phyloP scores from a whole-genome alignment of 805 yeast species.

The Spathaspora sp. region DNA sequence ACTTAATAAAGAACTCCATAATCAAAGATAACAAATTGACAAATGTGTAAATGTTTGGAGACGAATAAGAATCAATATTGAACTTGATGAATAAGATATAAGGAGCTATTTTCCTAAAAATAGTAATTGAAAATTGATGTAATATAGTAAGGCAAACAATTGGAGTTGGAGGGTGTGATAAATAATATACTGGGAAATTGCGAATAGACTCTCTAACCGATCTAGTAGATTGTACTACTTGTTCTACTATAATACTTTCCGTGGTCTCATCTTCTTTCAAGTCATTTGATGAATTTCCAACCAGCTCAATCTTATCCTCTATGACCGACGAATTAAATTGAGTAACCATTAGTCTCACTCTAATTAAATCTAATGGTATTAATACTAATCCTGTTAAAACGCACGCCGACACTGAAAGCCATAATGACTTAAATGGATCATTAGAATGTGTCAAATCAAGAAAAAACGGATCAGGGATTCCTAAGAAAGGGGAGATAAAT shows the following conservation, averaged over 20 bases:
- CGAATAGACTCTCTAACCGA: conserved; percentile 70
- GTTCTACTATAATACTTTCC: background rate
- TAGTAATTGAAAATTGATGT: conserved; percentile 55
- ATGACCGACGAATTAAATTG: conserved; percentile 39
- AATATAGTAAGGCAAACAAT: conserved; percentile 48
- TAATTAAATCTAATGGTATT: conserved; percentile 78
- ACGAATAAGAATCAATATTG: conserved; percentile 63
- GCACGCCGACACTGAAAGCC: conserved; percentile 66
- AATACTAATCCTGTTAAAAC: conserved; percentile 68
- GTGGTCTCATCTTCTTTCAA: background rate
- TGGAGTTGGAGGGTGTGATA: conserved; percentile 53
- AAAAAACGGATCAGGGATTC: conserved; percentile 85
- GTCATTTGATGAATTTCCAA: background rate
- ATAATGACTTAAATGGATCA: conserved; percentile 65
- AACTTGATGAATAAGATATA: conserved; percentile 54
- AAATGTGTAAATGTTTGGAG: conserved; percentile 58
- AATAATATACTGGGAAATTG: conserved; percentile 51
- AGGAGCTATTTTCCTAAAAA: conserved; percentile 66
- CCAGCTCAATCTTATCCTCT: conserved; percentile 2
- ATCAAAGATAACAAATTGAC: conserved; percentile 59
- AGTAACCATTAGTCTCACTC: conserved; percentile 73
- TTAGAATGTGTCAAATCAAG: conserved; percentile 79
- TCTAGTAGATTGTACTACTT: conserved; percentile 32
- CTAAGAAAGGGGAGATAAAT: conserved; percentile 71
- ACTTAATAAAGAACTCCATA: conserved; percentile 64